phyloP scores from a whole-genome alignment of 768 basidiomycete genomes.

The Aureoboletus auriporus region DNA sequence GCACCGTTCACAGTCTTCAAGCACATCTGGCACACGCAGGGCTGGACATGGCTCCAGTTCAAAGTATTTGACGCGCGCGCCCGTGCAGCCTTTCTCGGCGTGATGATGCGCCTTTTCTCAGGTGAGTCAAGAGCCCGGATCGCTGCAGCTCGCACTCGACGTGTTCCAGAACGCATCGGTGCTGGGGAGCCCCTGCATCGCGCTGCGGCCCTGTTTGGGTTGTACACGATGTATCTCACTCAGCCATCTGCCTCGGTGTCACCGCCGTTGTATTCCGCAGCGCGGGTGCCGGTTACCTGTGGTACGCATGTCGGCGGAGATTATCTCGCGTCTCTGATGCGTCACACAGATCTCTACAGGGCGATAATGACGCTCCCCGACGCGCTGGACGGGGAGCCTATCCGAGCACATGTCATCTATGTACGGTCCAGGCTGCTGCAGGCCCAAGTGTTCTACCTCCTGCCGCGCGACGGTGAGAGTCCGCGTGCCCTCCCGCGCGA shows the following conservation, averaged over 20 bases:
- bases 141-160: neutral
- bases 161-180: slow-evolving; percentile 47
- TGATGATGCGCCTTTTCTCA: slow-evolving; percentile 59
- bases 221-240: slow-evolving; percentile 67
- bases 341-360: slow-evolving; percentile 50
- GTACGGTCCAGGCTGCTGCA: slow-evolving; percentile 47
- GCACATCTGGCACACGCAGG: slow-evolving; percentile 56
- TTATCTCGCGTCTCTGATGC: neutral
- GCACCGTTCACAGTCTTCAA: slow-evolving; percentile 71
- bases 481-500: slow-evolving; percentile 71
- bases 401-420: slow-evolving; percentile 49
- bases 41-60: slow-evolving; percentile 77
- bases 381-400: slow-evolving; percentile 37
- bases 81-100: slow-evolving; percentile 57
- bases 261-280: slow-evolving; percentile 46
- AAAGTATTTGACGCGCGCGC: slow-evolving; percentile 65
- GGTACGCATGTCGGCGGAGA: slow-evolving; percentile 34
- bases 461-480: slow-evolving; percentile 52
- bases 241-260: slow-evolving; percentile 52
- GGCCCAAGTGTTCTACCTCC: slow-evolving; percentile 52
- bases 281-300: slow-evolving; percentile 57
- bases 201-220: slow-evolving; percentile 58
- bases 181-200: slow-evolving; percentile 50
- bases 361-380: slow-evolving; percentile 48
- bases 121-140: slow-evolving; percentile 40